Evolutionary conservation across 345 rosid species (phyloP).

Genomic region (Sonneratia alba): DNA sequence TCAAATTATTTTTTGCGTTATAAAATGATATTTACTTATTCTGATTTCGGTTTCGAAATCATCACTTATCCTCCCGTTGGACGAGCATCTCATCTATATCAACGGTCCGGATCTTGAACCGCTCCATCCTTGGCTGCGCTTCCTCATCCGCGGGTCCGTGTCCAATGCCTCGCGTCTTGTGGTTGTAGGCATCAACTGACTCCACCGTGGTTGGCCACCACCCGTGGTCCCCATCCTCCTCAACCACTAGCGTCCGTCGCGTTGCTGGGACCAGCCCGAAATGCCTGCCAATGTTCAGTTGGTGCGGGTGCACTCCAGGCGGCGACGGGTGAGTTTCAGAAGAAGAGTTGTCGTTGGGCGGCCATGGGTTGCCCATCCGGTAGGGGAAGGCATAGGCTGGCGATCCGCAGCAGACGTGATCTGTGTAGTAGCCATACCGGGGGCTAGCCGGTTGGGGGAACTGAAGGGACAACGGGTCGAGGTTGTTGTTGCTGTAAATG

Average conservation of each 20-base stretch:
- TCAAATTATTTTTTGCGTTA: too few species aligned
- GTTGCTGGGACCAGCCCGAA: slow-evolving; percentile 7
- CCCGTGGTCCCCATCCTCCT: background rate
- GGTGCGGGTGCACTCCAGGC: background rate
- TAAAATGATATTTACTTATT: too few species aligned
- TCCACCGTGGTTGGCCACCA: background rate
- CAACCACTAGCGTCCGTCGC: background rate
- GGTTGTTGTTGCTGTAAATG: background rate
- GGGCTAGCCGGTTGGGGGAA: background rate
- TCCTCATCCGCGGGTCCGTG: slow-evolving; percentile 4
- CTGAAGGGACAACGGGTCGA: background rate
- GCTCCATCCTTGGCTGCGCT: slow-evolving; percentile 11
- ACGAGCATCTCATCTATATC: slow-evolving; percentile 1
- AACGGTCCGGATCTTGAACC: slow-evolving; percentile 27
- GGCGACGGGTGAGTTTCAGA: background rate
- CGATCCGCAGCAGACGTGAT: background rate
- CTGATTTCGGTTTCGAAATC: too few species aligned
- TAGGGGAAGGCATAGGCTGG: slow-evolving; percentile 4
- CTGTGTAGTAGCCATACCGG: background rate
- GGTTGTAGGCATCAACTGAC: background rate
- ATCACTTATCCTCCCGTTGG: background rate
- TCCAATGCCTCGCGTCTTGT: slow-evolving; percentile 6
- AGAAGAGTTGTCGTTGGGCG: background rate
- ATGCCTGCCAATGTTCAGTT: background rate
- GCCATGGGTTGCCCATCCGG: background rate